A percentile compares a stretch with the other conserved stretches of the same genome.
Conservation (phyloP, 257 asterid species). For the Jacaranda mimosifolia region DNA sequence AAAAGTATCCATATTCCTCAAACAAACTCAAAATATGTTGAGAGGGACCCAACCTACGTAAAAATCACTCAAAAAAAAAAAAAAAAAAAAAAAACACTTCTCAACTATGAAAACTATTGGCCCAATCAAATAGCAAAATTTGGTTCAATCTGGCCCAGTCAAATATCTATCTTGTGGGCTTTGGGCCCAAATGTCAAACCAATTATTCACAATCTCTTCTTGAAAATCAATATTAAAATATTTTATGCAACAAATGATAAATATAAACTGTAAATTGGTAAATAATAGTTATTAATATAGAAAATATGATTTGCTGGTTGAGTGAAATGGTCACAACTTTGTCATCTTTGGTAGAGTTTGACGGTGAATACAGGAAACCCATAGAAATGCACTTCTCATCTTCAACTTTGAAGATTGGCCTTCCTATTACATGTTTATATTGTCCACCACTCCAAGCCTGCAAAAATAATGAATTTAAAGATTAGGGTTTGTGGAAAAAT, state of each 20-base stretch:
- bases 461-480: background rate
- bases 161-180: conserved; percentile 6
- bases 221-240: background rate
- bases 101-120: background rate
- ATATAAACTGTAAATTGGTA: conserved; percentile 50
- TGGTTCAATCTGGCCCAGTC: background rate
- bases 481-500: background rate
- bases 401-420: conserved; percentile 63
- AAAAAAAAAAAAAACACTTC: background rate
- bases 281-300: conserved; percentile 48
- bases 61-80: background rate
- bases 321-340: conserved; percentile 54
- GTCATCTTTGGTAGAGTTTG: conserved; percentile 34
- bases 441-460: conserved; percentile 70
- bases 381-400: conserved; percentile 60
- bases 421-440: conserved; percentile 80
- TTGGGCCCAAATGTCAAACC: background rate
- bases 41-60: background rate
- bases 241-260: conserved; percentile 39
- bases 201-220: background rate
- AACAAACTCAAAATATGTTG: background rate
- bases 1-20: background rate
- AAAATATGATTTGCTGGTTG: conserved; percentile 58
- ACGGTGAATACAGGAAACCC: conserved; percentile 67
- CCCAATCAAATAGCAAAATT: conserved; percentile 8